Evolutionary conservation across 75 land plant species (phyloP), one percentile per base, ranked within the genome.

Genomic region (Larix kaempferi): DNA sequence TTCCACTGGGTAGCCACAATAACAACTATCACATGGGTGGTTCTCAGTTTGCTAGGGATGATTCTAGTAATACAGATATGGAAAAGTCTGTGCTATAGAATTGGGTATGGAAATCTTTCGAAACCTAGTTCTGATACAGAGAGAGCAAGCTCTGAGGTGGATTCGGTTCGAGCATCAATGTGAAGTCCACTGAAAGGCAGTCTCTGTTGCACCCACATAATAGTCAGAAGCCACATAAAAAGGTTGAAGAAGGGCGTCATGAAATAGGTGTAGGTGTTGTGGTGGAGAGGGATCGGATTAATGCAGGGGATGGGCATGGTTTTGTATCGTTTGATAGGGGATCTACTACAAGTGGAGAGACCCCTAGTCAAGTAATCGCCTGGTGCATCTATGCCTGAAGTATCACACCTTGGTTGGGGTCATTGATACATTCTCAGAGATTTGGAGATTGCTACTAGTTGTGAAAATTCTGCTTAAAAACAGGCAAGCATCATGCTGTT

Each of bases 391-490:
- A 63, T 83, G 60, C 87, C 87, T 35, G 82, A 86, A 73, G 86
- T 83, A 15, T 86, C 88, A 13, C 86, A 91, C 74, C 85, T 89
- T 16, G 93, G 91, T 1, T 91, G 91, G 93, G 93, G 93, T 6
- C 87, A 90, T 71, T 91, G 89, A 91, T 91, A 85, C 60, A 85
- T 84, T 58, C 71, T 91, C 54, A 76, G 71, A 65, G 91, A 91
- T 63, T 82, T 92, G 8, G 88, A 92, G 67, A 56, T 64, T 44
- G 92, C 89, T 22, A 92, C 92, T 11, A 63, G 81, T 71, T 13
- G 89, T 92, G 16, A 92, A 92, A 65, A 89, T 80, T 63, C 82
- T 92, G 29, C 84, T 87, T 13, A 92, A 92, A 73, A 92, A 92
- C 78, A 79, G 80, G 94, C 87, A 82, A 75, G 86, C 8, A 15